Evolutionary conservation across 768 basidiomycete species (phyloP).

Genomic region (Lentinus brumalis): DNA sequence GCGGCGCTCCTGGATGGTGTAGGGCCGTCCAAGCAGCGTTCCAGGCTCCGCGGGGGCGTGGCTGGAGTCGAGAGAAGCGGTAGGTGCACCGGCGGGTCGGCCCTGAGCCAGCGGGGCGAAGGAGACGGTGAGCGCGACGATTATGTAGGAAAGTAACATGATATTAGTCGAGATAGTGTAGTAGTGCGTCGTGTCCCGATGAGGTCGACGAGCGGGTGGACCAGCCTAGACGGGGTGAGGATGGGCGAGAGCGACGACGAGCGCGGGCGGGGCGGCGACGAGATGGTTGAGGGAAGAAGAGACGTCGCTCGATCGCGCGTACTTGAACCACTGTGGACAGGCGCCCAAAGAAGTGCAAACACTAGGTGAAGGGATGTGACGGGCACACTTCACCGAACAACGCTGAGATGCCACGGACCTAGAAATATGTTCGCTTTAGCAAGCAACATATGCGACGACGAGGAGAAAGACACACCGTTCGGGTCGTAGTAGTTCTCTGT

Average conservation of each 20-base stretch:
- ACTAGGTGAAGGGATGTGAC: not conserved
- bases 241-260: not conserved
- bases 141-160: slow-evolving; percentile 17
- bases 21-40: slow-evolving; percentile 27
- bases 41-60: slow-evolving; percentile 17
- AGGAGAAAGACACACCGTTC: not conserved
- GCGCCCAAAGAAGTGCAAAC: slow-evolving; percentile 17
- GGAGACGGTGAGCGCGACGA: slow-evolving; percentile 7
- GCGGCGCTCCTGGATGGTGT: slow-evolving; percentile 18
- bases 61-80: not conserved
- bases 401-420: not conserved
- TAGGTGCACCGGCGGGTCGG: not conserved
- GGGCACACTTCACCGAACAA: not conserved
- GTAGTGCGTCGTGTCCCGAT: not conserved
- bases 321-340: slow-evolving; percentile 15
- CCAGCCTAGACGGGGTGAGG: slow-evolving; percentile 7
- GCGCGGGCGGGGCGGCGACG: not conserved
- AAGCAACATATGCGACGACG: not conserved
- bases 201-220: slow-evolving; percentile 9
- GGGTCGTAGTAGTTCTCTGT: not conserved
- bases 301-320: not conserved
- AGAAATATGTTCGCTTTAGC: not conserved
- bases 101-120: slow-evolving; percentile 5
- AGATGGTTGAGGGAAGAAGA: not conserved
- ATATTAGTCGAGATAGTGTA: not conserved